A percentile compares a stretch with the other conserved stretches of the same genome.
Evolutionary conservation across 2,329 filamentous ascomycete species (phyloP).

Genomic region (Aspergillus tubingensis): DNA sequence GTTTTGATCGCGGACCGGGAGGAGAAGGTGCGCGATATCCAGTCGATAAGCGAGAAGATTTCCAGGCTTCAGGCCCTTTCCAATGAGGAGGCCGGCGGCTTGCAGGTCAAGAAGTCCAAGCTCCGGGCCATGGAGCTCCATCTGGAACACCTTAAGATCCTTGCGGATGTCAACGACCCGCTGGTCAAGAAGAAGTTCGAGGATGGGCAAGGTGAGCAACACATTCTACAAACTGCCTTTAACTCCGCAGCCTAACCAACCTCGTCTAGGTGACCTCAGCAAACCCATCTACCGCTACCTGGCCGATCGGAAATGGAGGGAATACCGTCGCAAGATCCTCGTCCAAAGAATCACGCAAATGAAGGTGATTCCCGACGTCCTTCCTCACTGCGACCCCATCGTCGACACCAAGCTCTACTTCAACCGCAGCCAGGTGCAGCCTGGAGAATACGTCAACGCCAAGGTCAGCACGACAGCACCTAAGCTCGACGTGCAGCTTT

Average conservation of each 20-base stretch:
- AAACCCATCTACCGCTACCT: constrained; percentile 95
- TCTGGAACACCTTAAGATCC: constrained; percentile 78
- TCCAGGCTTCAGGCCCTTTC: constrained; percentile 64
- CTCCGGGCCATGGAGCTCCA: constrained; percentile 70
- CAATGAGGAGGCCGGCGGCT: constrained; percentile 61
- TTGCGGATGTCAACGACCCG: constrained; percentile 93
- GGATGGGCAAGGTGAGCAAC: constrained; percentile 71
- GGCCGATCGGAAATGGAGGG: constrained; percentile 82
- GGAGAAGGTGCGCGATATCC: constrained; percentile 76
- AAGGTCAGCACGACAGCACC: constrained; percentile 71
- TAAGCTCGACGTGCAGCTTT: constrained; percentile 79
- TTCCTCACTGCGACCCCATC: constrained; percentile 74
- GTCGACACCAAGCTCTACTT: constrained; percentile 84
- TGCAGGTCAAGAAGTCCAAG: constrained; percentile 64
- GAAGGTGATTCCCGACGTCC: constrained; percentile 82
- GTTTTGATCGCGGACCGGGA: constrained; percentile 76
- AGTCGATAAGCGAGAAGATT: constrained; percentile 68
- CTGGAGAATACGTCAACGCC: constrained; percentile 78
- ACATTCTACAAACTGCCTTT: neutral
- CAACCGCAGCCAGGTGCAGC: constrained; percentile 66
- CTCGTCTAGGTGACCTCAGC: constrained; percentile 78
- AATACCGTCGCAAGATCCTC: constrained; percentile 76
- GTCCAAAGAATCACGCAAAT: constrained; percentile 85
- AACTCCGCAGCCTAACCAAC: constrained; percentile 22
- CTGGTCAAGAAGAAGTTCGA: constrained; percentile 91